Conservation (phyloP, 2,329 filamentous ascomycete genomes). For the Coniochaeta sp. region DNA sequence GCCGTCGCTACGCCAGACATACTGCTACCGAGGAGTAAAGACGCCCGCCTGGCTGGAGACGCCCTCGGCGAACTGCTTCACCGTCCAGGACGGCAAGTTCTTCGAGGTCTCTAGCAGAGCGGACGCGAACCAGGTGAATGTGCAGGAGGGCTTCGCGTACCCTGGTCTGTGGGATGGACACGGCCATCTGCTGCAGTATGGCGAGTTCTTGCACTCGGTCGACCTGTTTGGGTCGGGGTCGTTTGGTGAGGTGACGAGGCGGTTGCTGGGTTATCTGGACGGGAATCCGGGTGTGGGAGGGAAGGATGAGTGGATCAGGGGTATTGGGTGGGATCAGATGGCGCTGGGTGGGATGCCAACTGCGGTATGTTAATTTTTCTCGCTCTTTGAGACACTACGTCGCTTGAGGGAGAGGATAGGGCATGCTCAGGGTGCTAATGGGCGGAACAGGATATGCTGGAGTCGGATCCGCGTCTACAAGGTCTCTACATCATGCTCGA, state of each 20-base stretch:
- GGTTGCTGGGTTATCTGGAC: slow-evolving; percentile 43
- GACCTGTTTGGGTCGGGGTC: slow-evolving; percentile 53
- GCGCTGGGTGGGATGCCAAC: slow-evolving; percentile 58
- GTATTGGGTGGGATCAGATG: slow-evolving; percentile 65
- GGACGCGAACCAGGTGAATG: background rate
- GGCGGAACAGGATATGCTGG: slow-evolving; percentile 42
- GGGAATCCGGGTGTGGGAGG: slow-evolving; percentile 43
- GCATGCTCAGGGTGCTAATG: background rate
- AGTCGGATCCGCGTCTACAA: slow-evolving; percentile 40
- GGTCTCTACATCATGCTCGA: slow-evolving; percentile 61
- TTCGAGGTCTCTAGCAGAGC: background rate
- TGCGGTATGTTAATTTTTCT: slow-evolving; percentile 36
- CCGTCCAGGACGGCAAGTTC: slow-evolving; percentile 4
- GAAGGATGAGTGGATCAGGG: slow-evolving; percentile 53
- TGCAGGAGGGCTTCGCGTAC: slow-evolving; percentile 45
- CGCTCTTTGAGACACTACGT: background rate
- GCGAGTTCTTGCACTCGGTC: slow-evolving; percentile 58
- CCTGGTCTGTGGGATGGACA: slow-evolving; percentile 67
- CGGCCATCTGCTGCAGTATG: slow-evolving; percentile 59
- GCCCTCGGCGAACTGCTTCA: slow-evolving; percentile 6
- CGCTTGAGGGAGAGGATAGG: background rate
- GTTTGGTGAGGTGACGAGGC: slow-evolving; percentile 43
- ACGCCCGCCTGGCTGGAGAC: slow-evolving; percentile 21
- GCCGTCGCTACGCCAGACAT: slow-evolving; percentile 12
- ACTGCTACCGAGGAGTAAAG: slow-evolving; percentile 31